Evolutionary conservation across 192 early-diverging fungal species (phyloP), one percentile per base, ranked within the genome.

Genomic region (Phlyctochytrium planicorne): DNA sequence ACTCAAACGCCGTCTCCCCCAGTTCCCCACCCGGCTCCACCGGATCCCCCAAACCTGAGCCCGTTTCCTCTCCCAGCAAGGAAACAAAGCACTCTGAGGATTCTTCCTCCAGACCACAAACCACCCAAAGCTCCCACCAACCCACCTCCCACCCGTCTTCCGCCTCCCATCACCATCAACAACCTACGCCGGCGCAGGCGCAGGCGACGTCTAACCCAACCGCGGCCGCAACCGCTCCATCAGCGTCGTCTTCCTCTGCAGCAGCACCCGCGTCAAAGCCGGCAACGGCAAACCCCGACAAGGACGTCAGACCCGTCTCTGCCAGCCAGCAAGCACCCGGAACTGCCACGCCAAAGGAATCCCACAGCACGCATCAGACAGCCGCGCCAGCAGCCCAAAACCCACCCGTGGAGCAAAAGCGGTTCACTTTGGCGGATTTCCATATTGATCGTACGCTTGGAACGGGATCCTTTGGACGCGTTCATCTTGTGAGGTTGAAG

Each of bases 381-480:
- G 10, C 40, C 20, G 40, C 40, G 10, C 40, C 40, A 14, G 40
- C 67, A 30, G 67, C 67, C 3, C 47, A 59, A 29, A 37, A 53
- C 24, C 68, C 68, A 20, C 68, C 68, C 3, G 36, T 64, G 23
- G 60, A 64, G 30, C 60, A 35, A 29, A 77, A 68, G 50, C 36
- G 66, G 25, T 74, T 71, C 66, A 52, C 63, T 12, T 82, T 98
- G 52, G 75, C 81, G 30, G 92, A 96, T 68, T 92, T 97, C 62
- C 80, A 87, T 52, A 81, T 97, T 57, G 84, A 90, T 67, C 88
- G 91, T 34, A 98, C 96, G 23, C 74, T 98, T 25, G 96, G 96
- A 16, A 97, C 95, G 0, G 96, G 96, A 17, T 96, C 93, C 4
- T 97, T 98, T 82, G 96, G 96, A 30, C 88, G 96, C 20, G 96